Evolutionary conservation across 805 yeast species (phyloP).

Genomic region (Zygotorulaspora danielsina): DNA sequence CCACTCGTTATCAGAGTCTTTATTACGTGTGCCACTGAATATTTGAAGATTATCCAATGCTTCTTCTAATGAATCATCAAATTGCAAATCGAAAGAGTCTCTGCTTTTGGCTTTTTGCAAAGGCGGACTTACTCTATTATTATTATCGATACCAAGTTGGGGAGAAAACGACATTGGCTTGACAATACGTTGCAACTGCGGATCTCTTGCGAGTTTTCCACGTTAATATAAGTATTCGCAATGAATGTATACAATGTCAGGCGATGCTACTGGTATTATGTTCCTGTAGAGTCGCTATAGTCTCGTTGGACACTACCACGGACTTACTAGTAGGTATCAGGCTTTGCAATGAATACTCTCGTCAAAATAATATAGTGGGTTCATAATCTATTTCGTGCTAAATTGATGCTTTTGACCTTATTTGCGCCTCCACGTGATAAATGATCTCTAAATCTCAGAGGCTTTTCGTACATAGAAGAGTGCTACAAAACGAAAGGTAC

Average conservation of each 20-base stretch:
- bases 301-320: too few species aligned
- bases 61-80: slow-evolving; percentile 61
- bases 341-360: too few species aligned
- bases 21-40: slow-evolving; percentile 34
- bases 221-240: too few species aligned
- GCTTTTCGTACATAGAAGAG: neutral
- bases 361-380: too few species aligned
- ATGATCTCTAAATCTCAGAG: too few species aligned
- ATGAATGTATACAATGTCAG: too few species aligned
- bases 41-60: slow-evolving; percentile 54
- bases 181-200: neutral
- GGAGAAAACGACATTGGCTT: slow-evolving; percentile 26
- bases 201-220: slow-evolving; percentile 1
- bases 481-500: slow-evolving; percentile 18
- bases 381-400: too few species aligned
- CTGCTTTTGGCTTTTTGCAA: slow-evolving; percentile 24
- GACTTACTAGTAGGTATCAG: too few species aligned
- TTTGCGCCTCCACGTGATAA: too few species aligned
- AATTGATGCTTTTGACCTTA: too few species aligned
- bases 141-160: slow-evolving; percentile 18
- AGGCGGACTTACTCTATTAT: slow-evolving; percentile 8
- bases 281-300: too few species aligned
- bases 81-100: slow-evolving; percentile 54
- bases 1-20: slow-evolving; percentile 32
- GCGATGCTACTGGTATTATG: too few species aligned